Percentiles rank a stretch among this genome's conserved stretches.
Evolutionary conservation across 805 yeast genomes (phyloP).

Genomic region (Ogataea sp.): DNA sequence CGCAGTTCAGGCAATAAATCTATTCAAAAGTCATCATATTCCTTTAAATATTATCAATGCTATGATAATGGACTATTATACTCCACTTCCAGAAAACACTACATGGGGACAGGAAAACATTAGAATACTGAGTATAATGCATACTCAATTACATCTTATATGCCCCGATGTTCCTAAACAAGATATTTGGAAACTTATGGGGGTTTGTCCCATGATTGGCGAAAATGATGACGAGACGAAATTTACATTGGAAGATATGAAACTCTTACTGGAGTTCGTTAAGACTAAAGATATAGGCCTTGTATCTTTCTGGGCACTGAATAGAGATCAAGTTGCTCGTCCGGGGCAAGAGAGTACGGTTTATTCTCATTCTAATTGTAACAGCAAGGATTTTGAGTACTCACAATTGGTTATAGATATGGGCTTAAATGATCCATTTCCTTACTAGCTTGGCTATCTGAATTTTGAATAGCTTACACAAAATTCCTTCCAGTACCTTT

Average conservation of each 20-base stretch:
- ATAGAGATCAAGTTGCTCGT: conserved; percentile 20
- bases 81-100: conserved; percentile 11
- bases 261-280: conserved; percentile 12
- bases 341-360: conserved; percentile 3
- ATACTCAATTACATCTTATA: conserved; percentile 8
- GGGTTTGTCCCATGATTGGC: conserved; percentile 28
- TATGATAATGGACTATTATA: conserved; percentile 26
- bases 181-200: conserved; percentile 17
- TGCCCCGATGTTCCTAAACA: conserved; percentile 1
- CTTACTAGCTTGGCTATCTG: no score
- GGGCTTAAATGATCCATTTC: conserved; percentile 3
- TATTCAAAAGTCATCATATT: conserved; percentile 6
- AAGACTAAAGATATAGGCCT: conserved; percentile 13
- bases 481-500: no score
- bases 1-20: conserved; percentile 10
- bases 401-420: conserved; percentile 9
- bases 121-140: conserved; percentile 12
- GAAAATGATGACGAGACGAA: conserved; percentile 21
- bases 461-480: no score
- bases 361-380: conserved; percentile 15
- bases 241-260: conserved; percentile 17
- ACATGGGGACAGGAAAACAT: conserved; percentile 22
- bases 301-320: conserved; percentile 24
- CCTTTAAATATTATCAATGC: conserved; percentile 12
- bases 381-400: conserved; percentile 13